Base-by-base conservation (phyloP, 331 rosid species). In the Pyracantha coccinea region DNA sequence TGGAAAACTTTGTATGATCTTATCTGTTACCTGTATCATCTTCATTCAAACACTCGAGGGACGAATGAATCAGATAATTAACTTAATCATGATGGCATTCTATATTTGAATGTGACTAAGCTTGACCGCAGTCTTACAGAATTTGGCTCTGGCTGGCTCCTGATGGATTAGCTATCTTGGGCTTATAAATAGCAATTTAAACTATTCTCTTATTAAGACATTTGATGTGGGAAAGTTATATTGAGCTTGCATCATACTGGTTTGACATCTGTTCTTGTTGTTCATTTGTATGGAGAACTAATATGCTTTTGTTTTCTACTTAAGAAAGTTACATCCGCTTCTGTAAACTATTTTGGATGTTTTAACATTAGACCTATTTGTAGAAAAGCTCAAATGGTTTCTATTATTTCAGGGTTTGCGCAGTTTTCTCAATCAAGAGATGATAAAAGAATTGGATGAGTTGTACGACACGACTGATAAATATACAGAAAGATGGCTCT, bases 401-500 rank as follows among this genome's bases (percentile, higher is more conserved):
- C 44, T 68, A 38, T 71, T 64, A 64, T 83, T 75, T 75, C 88
- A 93, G 98, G 98, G 98, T 72, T 83, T 93, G 81, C 86, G 52
- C 32, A 85, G 82, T 73, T 71, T 93, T 76, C 86, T 88, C 69
- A 89, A 88, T 86, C 83, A 79, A 13, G 79, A 85, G 62, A 83
- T 76, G 70, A 66, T 84, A 61, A 88, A 87, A 61, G 73, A 45
- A 63, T 93, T 88, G 95, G 86, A 91, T 38, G 90, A 91, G 47
- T 82, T 93, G 81, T 93, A 91, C 79, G 88, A 86, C 74, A 75
- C 66, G 77, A 91, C 97, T 81, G 98, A 93, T 79, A 86, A 78
- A 58, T 93, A 87, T 80, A 93, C 98, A 21, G 96, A 93, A 61
- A 86, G 87, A 78, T 93, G 98, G 98, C 90, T 88, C 69, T 89